Percentiles rank a stretch among this genome's conserved stretches.
Evolutionary conservation across 2,329 filamentous ascomycete species (phyloP).

Genomic region (Furcasterigmium furcatum): DNA sequence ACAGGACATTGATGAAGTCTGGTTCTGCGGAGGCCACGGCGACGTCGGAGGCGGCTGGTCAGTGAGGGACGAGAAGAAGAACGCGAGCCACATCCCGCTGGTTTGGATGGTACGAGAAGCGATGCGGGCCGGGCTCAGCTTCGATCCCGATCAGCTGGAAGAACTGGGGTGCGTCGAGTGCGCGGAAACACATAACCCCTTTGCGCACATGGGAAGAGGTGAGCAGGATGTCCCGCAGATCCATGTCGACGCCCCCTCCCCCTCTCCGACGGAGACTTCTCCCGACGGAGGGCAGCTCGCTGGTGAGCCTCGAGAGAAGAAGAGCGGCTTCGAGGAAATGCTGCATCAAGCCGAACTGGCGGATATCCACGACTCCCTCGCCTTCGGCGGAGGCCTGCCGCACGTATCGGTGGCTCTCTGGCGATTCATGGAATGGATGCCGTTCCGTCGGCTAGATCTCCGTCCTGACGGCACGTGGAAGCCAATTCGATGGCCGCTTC

Average conservation of each 20-base stretch:
- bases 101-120: constrained; percentile 66
- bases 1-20: constrained; percentile 77
- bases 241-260: constrained; percentile 16
- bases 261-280: constrained; percentile 7
- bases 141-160: constrained; percentile 66
- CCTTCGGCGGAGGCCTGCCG: constrained; percentile 58
- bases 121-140: constrained; percentile 62
- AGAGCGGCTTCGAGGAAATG: constrained; percentile 48
- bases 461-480: constrained; percentile 71
- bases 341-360: constrained; percentile 54
- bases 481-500: constrained; percentile 76
- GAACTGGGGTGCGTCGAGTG: constrained; percentile 59
- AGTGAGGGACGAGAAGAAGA: constrained; percentile 50
- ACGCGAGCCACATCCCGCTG: constrained; percentile 65
- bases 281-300: too few species aligned
- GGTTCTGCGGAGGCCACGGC: constrained; percentile 77
- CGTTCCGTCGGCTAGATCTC: constrained; percentile 78
- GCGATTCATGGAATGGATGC: constrained; percentile 79
- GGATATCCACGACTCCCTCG: constrained; percentile 67
- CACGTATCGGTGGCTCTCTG: constrained; percentile 58
- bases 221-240: constrained; percentile 24
- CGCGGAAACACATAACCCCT: not conserved
- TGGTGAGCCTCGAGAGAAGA: constrained; percentile 1
- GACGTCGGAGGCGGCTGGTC: constrained; percentile 79
- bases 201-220: not conserved